Evolutionary conservation across 139 green algal genomes (phyloP).

Genomic region (Coelastrella sp.): DNA sequence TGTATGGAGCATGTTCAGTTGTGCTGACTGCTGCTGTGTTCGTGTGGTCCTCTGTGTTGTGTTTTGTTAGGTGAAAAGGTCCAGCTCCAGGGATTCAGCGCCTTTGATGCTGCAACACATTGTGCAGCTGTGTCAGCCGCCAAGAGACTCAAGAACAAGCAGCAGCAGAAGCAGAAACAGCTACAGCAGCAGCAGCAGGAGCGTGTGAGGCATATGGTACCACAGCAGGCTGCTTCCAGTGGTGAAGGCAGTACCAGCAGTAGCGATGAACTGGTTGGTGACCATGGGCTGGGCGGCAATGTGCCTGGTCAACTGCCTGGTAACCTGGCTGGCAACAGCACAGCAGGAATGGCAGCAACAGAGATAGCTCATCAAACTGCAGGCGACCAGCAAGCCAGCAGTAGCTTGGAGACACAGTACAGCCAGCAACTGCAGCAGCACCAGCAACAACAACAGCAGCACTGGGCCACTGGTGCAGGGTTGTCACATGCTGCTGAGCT

Average conservation of each 20-base stretch:
- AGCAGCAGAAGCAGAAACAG: constrained; percentile 32
- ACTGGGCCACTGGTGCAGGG: too few species aligned
- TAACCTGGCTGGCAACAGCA: too few species aligned
- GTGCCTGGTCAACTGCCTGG: too few species aligned
- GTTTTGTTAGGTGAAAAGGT: constrained; percentile 54
- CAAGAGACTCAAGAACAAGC: constrained; percentile 51
- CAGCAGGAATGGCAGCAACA: neutral
- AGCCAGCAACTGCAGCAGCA: neutral
- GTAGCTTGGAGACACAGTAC: neutral
- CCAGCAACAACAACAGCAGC: neutral
- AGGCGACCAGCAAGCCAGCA: too few species aligned
- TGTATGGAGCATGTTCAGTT: too few species aligned
- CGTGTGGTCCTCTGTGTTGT: too few species aligned
- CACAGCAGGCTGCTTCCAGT: neutral
- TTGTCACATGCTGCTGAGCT: neutral
- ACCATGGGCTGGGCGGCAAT: too few species aligned
- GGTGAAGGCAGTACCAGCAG: neutral
- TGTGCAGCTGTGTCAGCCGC: constrained; percentile 66
- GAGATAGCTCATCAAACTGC: too few species aligned
- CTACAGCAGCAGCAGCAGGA: constrained; percentile 29
- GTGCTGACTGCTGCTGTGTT: too few species aligned
- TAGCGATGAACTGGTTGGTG: neutral
- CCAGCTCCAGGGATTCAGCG: constrained; percentile 61
- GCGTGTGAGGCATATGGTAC: too few species aligned
- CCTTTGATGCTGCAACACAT: constrained; percentile 68